phyloP scores from a whole-genome alignment of 495 filamentous ascomycete genomes.

The Astrothelium macrocarpum region DNA sequence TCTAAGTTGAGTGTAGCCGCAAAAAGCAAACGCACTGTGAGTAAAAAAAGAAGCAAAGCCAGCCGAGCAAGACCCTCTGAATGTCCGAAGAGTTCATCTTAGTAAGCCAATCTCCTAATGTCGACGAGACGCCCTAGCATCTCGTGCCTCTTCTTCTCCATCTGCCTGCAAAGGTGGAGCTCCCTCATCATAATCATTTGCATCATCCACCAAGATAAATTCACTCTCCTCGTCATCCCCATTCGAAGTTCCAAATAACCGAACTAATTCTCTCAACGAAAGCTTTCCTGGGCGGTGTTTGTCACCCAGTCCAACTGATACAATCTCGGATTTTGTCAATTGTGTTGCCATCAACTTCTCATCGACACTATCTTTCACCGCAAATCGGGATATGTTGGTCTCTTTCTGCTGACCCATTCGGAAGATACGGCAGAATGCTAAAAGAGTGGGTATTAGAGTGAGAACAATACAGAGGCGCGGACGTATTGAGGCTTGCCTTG shows the following conservation, averaged over 20 bases:
- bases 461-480: neutral
- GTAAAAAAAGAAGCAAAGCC: neutral
- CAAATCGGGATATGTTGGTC: slow-evolving; percentile 45
- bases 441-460: slow-evolving; percentile 1
- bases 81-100: neutral
- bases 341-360: slow-evolving; percentile 38
- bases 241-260: slow-evolving; percentile 21
- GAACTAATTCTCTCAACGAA: slow-evolving; percentile 19
- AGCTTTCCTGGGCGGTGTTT: slow-evolving; percentile 9
- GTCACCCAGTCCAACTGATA: neutral
- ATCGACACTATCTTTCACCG: slow-evolving; percentile 44
- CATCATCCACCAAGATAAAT: slow-evolving; percentile 25
- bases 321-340: slow-evolving; percentile 5
- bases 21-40: neutral
- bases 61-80: neutral
- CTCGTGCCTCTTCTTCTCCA: slow-evolving; percentile 9
- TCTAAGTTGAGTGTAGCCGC: no score
- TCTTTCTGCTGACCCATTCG: slow-evolving; percentile 51
- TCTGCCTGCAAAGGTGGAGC: slow-evolving; percentile 9
- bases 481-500: neutral
- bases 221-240: slow-evolving; percentile 18
- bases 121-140: neutral
- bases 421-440: slow-evolving; percentile 52
- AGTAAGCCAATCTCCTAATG: neutral
- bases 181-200: slow-evolving; percentile 9